These are phyloP conservation scores for Kluyveromyces wickerhamii DNA, from an alignment of 805 yeast species.

Conservation along the genomic window DNA sequence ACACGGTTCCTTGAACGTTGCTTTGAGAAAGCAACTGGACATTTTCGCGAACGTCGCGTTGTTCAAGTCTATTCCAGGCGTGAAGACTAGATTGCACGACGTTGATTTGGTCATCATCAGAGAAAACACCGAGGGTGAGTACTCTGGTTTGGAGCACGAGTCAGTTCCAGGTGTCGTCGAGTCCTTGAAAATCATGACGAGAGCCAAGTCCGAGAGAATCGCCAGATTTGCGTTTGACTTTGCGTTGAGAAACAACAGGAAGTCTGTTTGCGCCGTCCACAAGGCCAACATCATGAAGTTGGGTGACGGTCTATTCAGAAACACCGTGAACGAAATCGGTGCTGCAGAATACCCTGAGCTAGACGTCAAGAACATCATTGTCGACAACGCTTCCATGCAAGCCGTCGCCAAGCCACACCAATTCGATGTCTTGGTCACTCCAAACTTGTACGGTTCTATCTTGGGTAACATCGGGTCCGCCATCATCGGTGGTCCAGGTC, in stretches of 20 bases:
- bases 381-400: conserved; percentile 98
- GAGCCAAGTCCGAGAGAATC: conserved; percentile 91
- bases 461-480: conserved; percentile 98
- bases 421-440: conserved; percentile 95
- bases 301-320: conserved; percentile 96
- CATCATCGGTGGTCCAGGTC: conserved; percentile 93
- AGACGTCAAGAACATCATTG: conserved; percentile 84
- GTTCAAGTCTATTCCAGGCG: conserved; percentile 91
- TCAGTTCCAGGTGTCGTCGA: conserved; percentile 97
- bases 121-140: conserved; percentile 99
- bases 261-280: conserved; percentile 92
- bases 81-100: conserved; percentile 77
- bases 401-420: conserved; percentile 98
- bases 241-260: conserved; percentile 86
- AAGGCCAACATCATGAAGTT: conserved; percentile 98
- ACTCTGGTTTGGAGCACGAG: conserved; percentile 96
- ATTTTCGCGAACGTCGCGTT: conserved; percentile 92
- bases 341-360: conserved; percentile 79
- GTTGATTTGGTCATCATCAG: conserved; percentile 92
- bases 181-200: conserved; percentile 90
- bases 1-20: conserved; percentile 85
- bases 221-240: conserved; percentile 96
- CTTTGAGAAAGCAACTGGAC: conserved; percentile 92
- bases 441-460: conserved; percentile 96
- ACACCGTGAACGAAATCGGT: conserved; percentile 82